phyloP scores from a whole-genome alignment of 2,329 filamentous ascomycete species.

The Sporothrix luriei region DNA sequence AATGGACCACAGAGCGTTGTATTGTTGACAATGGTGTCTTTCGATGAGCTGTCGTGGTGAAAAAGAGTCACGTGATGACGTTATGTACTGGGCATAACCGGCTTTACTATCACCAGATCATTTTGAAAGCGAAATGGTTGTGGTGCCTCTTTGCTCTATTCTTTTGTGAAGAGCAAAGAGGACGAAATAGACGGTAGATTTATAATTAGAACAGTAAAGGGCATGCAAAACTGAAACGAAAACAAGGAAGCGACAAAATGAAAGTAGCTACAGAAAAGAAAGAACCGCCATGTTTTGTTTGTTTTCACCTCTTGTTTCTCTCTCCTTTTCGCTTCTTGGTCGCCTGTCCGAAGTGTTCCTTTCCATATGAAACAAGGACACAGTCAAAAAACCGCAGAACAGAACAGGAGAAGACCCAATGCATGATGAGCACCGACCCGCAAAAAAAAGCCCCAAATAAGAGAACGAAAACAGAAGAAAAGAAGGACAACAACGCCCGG shows the following conservation, averaged over 20 bases:
- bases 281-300: not conserved
- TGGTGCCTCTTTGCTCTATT: conserved; percentile 7
- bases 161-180: conserved; percentile 13
- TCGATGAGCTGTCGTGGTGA: too few species aligned
- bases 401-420: conserved; percentile 2
- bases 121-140: not conserved
- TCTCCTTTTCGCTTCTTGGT: not conserved
- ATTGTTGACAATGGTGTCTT: not conserved
- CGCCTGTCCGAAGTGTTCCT: not conserved
- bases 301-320: not conserved
- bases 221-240: not conserved
- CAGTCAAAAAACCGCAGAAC: not conserved
- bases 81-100: too few species aligned
- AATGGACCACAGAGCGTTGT: not conserved
- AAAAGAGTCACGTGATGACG: not conserved
- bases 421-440: not conserved
- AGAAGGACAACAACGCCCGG: not conserved
- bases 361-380: not conserved
- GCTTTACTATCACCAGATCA: not conserved
- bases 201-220: not conserved
- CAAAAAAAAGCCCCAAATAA: not conserved
- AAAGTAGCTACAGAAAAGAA: conserved; percentile 15
- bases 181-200: not conserved
- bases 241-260: not conserved
- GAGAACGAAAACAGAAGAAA: not conserved